Conservation (phyloP, 73 alveolate genomes). For the Uronychia binucleata region DNA sequence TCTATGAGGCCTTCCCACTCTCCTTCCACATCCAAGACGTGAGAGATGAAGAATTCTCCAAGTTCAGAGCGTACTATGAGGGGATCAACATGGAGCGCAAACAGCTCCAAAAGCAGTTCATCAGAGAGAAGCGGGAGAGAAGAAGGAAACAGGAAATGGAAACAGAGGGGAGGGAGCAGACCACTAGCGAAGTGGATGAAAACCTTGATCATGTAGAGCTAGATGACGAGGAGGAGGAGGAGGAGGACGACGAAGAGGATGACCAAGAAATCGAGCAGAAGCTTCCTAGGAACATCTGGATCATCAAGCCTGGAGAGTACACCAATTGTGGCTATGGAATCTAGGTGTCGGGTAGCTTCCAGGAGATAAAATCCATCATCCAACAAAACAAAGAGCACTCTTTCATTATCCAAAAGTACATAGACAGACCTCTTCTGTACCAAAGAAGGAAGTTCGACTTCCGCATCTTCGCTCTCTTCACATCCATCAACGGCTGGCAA, state of each 20-base stretch:
- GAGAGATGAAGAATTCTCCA: not conserved
- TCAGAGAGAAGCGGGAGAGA: not conserved
- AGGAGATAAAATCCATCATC: slow-evolving; percentile 25
- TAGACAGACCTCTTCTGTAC: slow-evolving; percentile 70
- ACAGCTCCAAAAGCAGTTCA: not conserved
- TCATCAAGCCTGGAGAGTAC: slow-evolving; percentile 53
- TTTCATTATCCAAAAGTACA: slow-evolving; percentile 72
- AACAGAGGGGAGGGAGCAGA: not conserved
- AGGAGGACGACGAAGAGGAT: not conserved
- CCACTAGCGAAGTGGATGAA: not conserved
- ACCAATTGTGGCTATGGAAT: slow-evolving; percentile 60
- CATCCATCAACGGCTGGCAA: slow-evolving; percentile 67
- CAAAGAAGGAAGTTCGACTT: slow-evolving; percentile 79
- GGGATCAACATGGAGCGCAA: not conserved
- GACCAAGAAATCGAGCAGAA: not conserved
- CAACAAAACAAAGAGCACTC: not conserved
- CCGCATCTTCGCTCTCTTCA: slow-evolving; percentile 70
- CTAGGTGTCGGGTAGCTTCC: slow-evolving; percentile 13
- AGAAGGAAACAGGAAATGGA: not conserved
- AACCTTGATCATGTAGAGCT: not conserved
- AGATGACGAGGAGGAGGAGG: not conserved
- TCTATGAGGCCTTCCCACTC: not conserved
- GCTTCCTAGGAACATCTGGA: slow-evolving; percentile 39
- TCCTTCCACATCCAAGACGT: not conserved
- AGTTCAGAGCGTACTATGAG: not conserved